A percentile compares a stretch with the other conserved stretches of the same genome.
Conservation (phyloP, 2,329 filamentous ascomycete species). For the Trichophaea hybrida region DNA sequence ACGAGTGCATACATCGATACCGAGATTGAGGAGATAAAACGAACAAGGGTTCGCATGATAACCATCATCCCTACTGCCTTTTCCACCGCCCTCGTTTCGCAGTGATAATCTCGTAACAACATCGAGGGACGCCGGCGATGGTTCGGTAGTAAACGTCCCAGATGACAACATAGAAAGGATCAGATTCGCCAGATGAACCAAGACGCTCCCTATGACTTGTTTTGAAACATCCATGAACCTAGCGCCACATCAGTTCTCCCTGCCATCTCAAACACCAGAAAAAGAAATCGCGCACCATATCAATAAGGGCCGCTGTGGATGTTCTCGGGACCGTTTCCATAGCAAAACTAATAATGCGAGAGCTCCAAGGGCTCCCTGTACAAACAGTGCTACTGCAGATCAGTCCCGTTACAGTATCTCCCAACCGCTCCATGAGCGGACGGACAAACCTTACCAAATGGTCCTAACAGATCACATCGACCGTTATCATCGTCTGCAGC, state of each 20-base stretch:
- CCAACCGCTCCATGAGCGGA: not conserved
- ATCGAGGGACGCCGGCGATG: constrained; percentile 36
- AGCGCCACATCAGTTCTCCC: not conserved
- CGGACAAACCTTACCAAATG: constrained; percentile 44
- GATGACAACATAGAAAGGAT: constrained; percentile 94
- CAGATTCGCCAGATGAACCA: constrained; percentile 84
- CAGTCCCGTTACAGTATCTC: not conserved
- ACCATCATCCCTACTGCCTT: constrained; percentile 32
- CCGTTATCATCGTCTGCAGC: constrained; percentile 41
- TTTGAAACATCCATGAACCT: constrained; percentile 90
- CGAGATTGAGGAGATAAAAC: constrained; percentile 87
- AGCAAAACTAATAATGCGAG: constrained; percentile 76
- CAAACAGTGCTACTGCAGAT: constrained; percentile 45
- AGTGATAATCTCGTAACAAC: constrained; percentile 18
- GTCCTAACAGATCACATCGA: constrained; percentile 75
- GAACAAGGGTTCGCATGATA: constrained; percentile 86
- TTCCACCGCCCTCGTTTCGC: not conserved
- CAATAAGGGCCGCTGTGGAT: constrained; percentile 80
- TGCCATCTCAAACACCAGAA: not conserved
- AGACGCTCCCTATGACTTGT: constrained; percentile 83
- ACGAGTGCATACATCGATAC: constrained; percentile 65
- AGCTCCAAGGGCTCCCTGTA: constrained; percentile 73
- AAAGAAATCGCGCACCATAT: constrained; percentile 46
- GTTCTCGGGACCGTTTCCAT: constrained; percentile 83
- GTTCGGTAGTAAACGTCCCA: constrained; percentile 58